Evolutionary conservation across 2,329 filamentous ascomycete species (phyloP), one percentile per base, ranked within the genome.

Genomic region (Sarocladiaceae sp.): DNA sequence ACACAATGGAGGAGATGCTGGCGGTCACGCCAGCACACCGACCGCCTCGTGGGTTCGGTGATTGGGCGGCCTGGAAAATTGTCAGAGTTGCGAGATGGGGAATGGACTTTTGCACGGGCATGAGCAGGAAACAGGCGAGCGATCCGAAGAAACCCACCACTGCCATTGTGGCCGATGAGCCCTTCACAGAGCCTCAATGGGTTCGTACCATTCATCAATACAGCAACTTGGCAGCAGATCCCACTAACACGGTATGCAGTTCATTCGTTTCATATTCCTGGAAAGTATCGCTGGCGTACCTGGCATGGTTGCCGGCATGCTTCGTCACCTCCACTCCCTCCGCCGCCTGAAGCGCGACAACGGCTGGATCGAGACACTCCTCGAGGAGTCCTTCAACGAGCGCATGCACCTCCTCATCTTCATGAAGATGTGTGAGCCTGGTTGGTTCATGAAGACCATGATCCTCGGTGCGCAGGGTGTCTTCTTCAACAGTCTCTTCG

Each of bases 221-320:
- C 10, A 20, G 15, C 26, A 33, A 18, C 13, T 18, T 3, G 42
- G 3, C 2, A 29, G 16, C 4, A 42, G 6, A 15, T n/a, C 35
- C 12, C 21, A 33, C 51, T 57, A 43, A 58, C 39, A 46, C 24
- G 12, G 20, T 18, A 5, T 35, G 16, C 16, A 72, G 72, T 73
- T 96, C 55, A 78, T 86, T 40, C 78, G 91, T 6, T 91, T 95
- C 58, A 78, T 98, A 53, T 98, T 98, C 64, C 76, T 98, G 26
- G 93, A 98, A 64, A 90, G 84, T 40, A 88, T 98, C 31, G 93
- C 93, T 11, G 93, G 89, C 26, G 93, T 97, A 0, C 93, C 93
- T 0, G 93, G 93, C 6, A 97, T 97, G 88, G 91, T 97, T 0
- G 93, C 85, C 0, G 93, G 89, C 18, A 96, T 95, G 86, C 72